Conservation (phyloP, 768 basidiomycete species). For the Amanita subjunquillea region DNA sequence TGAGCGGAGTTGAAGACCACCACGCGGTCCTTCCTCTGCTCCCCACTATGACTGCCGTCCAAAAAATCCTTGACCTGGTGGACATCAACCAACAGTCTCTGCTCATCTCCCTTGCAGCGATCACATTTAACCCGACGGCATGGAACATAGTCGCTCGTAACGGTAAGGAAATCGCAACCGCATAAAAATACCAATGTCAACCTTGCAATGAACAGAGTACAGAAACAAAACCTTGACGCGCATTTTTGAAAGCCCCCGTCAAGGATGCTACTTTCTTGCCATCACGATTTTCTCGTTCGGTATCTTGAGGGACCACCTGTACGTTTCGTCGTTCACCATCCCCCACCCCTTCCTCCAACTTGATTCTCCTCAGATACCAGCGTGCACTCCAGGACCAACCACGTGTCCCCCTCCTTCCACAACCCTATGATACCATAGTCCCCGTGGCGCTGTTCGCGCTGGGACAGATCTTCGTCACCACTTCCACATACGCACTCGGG, state of each 20-base stretch:
- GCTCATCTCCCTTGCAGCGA: slow-evolving; percentile 52
- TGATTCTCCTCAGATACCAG: slow-evolving; percentile 45
- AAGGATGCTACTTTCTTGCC: slow-evolving; percentile 85
- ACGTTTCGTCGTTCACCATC: slow-evolving; percentile 18
- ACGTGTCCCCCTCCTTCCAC: slow-evolving; percentile 48
- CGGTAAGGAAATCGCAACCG: slow-evolving; percentile 38
- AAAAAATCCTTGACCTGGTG: slow-evolving; percentile 19
- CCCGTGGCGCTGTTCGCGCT: slow-evolving; percentile 50
- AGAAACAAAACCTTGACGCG: slow-evolving; percentile 83
- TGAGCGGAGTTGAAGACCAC: background rate
- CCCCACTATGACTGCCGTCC: background rate
- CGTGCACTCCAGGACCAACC: slow-evolving; percentile 74
- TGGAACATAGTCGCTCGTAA: slow-evolving; percentile 96
- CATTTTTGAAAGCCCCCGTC: slow-evolving; percentile 56
- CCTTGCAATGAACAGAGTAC: slow-evolving; percentile 32
- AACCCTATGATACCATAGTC: slow-evolving; percentile 49
- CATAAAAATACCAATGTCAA: background rate
- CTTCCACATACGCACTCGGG: slow-evolving; percentile 84
- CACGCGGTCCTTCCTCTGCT: no score
- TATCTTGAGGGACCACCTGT: slow-evolving; percentile 80
- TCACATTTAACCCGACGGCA: slow-evolving; percentile 85
- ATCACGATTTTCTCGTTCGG: slow-evolving; percentile 78
- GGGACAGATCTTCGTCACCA: slow-evolving; percentile 81
- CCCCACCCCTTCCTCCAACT: background rate
- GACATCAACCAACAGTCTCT: slow-evolving; percentile 61